These are phyloP conservation scores for Candida sakaeoensis DNA, from an alignment of 805 yeast genomes.

Conservation along the genomic window DNA sequence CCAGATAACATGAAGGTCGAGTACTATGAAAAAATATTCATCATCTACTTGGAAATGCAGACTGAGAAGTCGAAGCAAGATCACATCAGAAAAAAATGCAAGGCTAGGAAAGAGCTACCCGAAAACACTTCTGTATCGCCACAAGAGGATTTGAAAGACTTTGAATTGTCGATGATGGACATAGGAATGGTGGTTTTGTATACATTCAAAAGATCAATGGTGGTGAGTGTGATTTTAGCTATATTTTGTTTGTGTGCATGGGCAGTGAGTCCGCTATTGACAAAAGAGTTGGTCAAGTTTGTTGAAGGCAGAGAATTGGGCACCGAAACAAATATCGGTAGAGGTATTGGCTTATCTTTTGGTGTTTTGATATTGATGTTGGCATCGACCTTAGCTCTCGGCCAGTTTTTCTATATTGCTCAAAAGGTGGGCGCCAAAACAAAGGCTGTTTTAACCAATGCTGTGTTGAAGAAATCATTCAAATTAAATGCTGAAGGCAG, in stretches of 20 bases:
- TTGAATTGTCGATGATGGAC: slow-evolving; percentile 17
- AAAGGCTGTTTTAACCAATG: slow-evolving; percentile 63
- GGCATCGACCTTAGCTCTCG: slow-evolving; percentile 27
- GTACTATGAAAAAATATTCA: slow-evolving; percentile 15
- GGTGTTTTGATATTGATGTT: slow-evolving; percentile 20
- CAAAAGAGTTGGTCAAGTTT: slow-evolving; percentile 27
- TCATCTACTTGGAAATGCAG: slow-evolving; percentile 13
- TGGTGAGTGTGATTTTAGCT: slow-evolving; percentile 4
- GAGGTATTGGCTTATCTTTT: slow-evolving; percentile 32
- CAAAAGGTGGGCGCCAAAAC: slow-evolving; percentile 59
- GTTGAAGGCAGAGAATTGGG: slow-evolving; percentile 24
- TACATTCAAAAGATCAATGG: slow-evolving; percentile 24
- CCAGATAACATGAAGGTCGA: slow-evolving; percentile 29
- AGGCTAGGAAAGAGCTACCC: slow-evolving; percentile 16
- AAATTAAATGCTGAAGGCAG: slow-evolving; percentile 52
- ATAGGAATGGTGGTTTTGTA: slow-evolving; percentile 17
- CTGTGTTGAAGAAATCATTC: slow-evolving; percentile 64
- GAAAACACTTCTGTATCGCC: slow-evolving; percentile 15
- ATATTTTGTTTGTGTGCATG: slow-evolving; percentile 4
- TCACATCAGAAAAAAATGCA: slow-evolving; percentile 20
- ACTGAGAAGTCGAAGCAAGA: slow-evolving; percentile 7
- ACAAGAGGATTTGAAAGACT: slow-evolving; percentile 24
- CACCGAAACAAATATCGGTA: slow-evolving; percentile 15
- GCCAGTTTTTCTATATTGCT: slow-evolving; percentile 58
- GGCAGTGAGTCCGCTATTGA: slow-evolving; percentile 19